Evolutionary conservation across 1,284 basidiomycete genomes (phyloP).

Genomic region (Spongispora temasekensis): DNA sequence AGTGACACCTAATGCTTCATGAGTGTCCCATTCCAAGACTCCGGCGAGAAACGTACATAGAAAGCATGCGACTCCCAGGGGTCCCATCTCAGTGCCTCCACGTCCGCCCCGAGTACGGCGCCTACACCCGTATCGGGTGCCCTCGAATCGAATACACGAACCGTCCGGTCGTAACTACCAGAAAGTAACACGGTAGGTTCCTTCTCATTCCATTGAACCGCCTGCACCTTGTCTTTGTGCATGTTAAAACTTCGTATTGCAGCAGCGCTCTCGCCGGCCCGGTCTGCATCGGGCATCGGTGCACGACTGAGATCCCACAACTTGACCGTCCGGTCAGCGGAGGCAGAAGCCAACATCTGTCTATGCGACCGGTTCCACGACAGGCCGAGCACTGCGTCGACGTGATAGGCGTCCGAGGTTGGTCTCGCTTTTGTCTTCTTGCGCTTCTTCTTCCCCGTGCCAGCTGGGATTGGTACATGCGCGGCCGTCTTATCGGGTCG

Average conservation of each 20-base stretch:
- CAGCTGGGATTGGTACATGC: slow-evolving; percentile 74
- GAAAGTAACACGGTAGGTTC: slow-evolving; percentile 90
- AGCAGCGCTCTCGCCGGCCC: slow-evolving; percentile 41
- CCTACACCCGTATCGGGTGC: slow-evolving; percentile 80
- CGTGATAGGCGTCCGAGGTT: slow-evolving; percentile 76
- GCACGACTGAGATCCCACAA: slow-evolving; percentile 92
- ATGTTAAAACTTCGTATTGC: slow-evolving; percentile 83
- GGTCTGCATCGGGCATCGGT: slow-evolving; percentile 49
- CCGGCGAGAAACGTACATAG: slow-evolving; percentile 62
- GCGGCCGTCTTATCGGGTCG: slow-evolving; percentile 83
- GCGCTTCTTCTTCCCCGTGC: slow-evolving; percentile 93
- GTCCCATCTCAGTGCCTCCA: slow-evolving; percentile 95
- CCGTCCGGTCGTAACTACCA: slow-evolving; percentile 92
- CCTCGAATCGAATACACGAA: slow-evolving; percentile 90
- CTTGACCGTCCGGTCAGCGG: slow-evolving; percentile 95
- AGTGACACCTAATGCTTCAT: slow-evolving; percentile 70
- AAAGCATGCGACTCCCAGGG: slow-evolving; percentile 89
- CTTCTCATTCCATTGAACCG: slow-evolving; percentile 91
- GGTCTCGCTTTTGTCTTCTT: slow-evolving; percentile 81
- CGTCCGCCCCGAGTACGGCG: slow-evolving; percentile 83
- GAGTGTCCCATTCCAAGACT: background rate
- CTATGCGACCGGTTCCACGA: slow-evolving; percentile 92
- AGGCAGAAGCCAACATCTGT: slow-evolving; percentile 90
- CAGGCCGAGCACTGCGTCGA: slow-evolving; percentile 90
- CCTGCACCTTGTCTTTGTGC: slow-evolving; percentile 97